Conservation (phyloP, 31 red algal species). For the Porphyra umbilicalis region DNA sequence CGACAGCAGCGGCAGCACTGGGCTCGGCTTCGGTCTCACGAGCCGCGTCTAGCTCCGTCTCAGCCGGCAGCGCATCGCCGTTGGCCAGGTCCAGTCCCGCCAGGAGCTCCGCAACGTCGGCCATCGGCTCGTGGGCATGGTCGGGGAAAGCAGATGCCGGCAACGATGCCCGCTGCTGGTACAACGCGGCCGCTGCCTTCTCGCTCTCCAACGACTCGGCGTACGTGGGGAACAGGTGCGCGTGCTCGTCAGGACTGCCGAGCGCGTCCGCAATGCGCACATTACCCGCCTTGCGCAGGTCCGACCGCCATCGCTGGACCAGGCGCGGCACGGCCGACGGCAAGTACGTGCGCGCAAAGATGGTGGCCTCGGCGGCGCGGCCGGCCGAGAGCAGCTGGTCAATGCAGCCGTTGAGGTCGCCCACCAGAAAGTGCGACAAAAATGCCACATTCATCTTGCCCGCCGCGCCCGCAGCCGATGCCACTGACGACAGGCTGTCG, state of each 20-base stretch:
- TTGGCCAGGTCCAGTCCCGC: slow-evolving; percentile 58
- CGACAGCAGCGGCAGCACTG: not conserved
- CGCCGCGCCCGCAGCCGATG: slow-evolving; percentile 22
- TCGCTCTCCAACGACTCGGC: slow-evolving; percentile 48
- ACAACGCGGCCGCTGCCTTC: slow-evolving; percentile 48
- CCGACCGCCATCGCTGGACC: slow-evolving; percentile 76
- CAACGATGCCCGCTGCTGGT: slow-evolving; percentile 22
- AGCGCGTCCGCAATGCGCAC: slow-evolving; percentile 81
- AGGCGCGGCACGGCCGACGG: slow-evolving; percentile 53
- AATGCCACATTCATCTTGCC: slow-evolving; percentile 95
- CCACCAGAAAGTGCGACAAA: slow-evolving; percentile 64
- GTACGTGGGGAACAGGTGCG: slow-evolving; percentile 83
- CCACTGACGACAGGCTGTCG: slow-evolving; percentile 48
- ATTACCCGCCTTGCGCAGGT: slow-evolving; percentile 61
- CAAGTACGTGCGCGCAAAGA: slow-evolving; percentile 89
- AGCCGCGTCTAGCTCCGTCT: slow-evolving; percentile 8
- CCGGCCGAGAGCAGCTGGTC: slow-evolving; percentile 59
- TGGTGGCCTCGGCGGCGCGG: slow-evolving; percentile 85
- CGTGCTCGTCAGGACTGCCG: slow-evolving; percentile 70
- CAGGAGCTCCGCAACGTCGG: slow-evolving; percentile 57
- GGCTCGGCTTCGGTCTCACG: not conserved
- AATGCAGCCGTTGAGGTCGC: slow-evolving; percentile 67
- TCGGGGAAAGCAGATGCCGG: slow-evolving; percentile 46
- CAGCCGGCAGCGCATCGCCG: slow-evolving; percentile 17
- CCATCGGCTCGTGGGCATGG: slow-evolving; percentile 62